These are phyloP conservation scores for Meira nashicola DNA, from an alignment of 1,284 basidiomycete species.

Conservation along the genomic window DNA sequence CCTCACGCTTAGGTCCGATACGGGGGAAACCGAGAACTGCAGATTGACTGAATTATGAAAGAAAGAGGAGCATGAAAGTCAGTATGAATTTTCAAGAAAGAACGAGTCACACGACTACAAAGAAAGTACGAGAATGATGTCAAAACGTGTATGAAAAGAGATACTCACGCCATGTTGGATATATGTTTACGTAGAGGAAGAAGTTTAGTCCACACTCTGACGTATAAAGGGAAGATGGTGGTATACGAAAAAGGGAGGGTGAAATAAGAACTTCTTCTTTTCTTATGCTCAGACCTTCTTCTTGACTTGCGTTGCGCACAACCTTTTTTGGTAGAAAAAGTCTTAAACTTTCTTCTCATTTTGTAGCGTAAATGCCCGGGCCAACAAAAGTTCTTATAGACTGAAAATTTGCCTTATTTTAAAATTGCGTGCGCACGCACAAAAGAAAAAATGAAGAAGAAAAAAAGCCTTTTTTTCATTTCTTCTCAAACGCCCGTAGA, in stretches of 20 bases:
- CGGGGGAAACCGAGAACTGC: slow-evolving; percentile 83
- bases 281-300: too few relatives aligned
- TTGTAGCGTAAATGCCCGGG: too few relatives aligned
- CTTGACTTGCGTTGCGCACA: too few relatives aligned
- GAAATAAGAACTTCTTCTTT: background rate
- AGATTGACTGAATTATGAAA: slow-evolving; percentile 18
- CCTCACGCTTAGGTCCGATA: slow-evolving; percentile 91
- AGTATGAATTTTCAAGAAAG: background rate
- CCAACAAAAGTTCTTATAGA: too few relatives aligned
- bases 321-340: too few relatives aligned
- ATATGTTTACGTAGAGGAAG: background rate
- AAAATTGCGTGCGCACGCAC: background rate
- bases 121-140: too few relatives aligned
- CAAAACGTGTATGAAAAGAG: background rate
- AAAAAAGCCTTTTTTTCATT: background rate
- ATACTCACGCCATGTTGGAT: slow-evolving; percentile 14
- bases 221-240: background rate
- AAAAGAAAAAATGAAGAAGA: background rate
- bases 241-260: background rate
- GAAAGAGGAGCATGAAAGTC: background rate
- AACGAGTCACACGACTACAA: too few relatives aligned
- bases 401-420: background rate
- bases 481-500: background rate
- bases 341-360: too few relatives aligned
- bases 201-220: background rate